Percentiles rank a stretch among this genome's conserved stretches.
These are phyloP conservation scores for Daldinia concentrica DNA, from an alignment of 495 filamentous ascomycete species.

Conservation along the genomic window DNA sequence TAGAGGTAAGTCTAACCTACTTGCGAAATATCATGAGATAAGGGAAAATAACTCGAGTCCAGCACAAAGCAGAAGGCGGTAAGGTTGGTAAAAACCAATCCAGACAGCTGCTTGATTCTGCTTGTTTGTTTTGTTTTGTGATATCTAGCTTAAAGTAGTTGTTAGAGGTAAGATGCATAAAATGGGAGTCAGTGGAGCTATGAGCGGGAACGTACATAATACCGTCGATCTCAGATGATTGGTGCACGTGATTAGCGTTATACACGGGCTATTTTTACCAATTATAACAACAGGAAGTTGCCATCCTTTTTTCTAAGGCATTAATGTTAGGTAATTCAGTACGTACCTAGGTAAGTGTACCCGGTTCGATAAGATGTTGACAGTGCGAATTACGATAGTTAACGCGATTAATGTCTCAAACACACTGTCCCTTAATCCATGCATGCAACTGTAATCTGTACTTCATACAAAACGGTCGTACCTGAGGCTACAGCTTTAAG, in stretches of 20 bases:
- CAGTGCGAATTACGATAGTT: not conserved
- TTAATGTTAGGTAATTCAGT: not conserved
- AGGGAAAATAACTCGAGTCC: constrained; percentile 13
- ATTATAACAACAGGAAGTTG: not conserved
- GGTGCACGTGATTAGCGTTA: constrained; percentile 19
- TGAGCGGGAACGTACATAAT: constrained; percentile 7
- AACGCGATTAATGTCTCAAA: not conserved
- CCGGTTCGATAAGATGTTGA: not conserved
- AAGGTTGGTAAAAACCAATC: constrained; percentile 3
- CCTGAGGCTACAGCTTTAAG: constrained; percentile 17
- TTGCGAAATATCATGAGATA: constrained; percentile 21
- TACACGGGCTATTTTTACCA: not conserved
- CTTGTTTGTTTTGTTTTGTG: constrained; percentile 22
- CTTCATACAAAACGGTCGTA: constrained; percentile 8
- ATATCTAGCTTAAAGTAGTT: constrained; percentile 25
- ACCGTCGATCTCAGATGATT: constrained; percentile 1
- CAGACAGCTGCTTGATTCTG: constrained; percentile 19
- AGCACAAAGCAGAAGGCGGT: constrained; percentile 11
- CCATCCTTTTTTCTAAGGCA: not conserved
- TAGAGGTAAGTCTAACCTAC: constrained; percentile 30
- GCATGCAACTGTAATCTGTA: constrained; percentile 16
- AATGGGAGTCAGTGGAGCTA: constrained; percentile 5
- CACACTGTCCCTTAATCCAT: not conserved
- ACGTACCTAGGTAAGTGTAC: not conserved
- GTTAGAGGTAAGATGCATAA: constrained; percentile 11